Conservation (phyloP, 2,329 filamentous ascomycete genomes). For the Zymoseptoria tritici region DNA sequence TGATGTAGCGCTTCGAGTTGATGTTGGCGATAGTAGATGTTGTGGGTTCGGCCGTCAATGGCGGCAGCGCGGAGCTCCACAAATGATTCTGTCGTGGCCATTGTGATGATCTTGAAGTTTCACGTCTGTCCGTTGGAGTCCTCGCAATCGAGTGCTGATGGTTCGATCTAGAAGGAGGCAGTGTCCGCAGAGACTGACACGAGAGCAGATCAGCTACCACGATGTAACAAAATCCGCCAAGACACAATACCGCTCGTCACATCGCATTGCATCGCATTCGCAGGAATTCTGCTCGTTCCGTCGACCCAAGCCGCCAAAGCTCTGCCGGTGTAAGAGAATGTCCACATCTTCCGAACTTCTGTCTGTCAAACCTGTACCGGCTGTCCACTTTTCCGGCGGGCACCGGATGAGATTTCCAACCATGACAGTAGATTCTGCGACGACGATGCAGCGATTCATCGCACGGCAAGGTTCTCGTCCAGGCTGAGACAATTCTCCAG, state of each 20-base stretch:
- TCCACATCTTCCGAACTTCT: too few species aligned
- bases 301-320: too few species aligned
- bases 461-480: not conserved
- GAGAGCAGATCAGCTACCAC: too few species aligned
- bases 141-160: not conserved
- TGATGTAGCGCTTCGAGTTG: conserved; percentile 41
- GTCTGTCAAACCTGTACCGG: too few species aligned
- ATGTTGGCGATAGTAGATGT: conserved; percentile 40
- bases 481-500: not conserved
- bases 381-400: too few species aligned
- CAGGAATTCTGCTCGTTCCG: too few species aligned
- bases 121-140: not conserved
- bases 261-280: too few species aligned
- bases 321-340: too few species aligned
- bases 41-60: conserved; percentile 40
- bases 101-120: not conserved
- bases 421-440: not conserved
- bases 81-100: conserved; percentile 21
- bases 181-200: too few species aligned
- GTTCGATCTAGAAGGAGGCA: too few species aligned
- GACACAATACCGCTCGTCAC: too few species aligned
- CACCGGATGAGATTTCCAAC: not conserved
- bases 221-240: too few species aligned
- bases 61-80: conserved; percentile 34
- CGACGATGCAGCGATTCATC: conserved; percentile 1